These are phyloP conservation scores for Nakazawaea laoshanensis DNA, from an alignment of 805 yeast species.

Conservation along the genomic window DNA sequence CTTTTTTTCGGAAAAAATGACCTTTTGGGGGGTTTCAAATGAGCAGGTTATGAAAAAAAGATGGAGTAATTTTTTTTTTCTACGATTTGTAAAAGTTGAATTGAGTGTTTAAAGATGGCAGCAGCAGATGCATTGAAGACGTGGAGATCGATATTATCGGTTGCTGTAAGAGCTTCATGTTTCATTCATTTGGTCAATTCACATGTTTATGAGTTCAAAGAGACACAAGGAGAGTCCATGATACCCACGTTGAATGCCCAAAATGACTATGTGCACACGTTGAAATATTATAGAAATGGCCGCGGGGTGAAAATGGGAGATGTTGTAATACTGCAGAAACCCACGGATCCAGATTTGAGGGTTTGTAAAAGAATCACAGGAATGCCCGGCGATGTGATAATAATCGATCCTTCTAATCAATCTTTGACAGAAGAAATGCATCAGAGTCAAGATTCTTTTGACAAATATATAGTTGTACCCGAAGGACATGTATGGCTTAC, in stretches of 20 bases:
- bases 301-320: constrained; percentile 72
- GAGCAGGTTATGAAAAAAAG: too few species aligned
- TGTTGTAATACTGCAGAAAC: constrained; percentile 79
- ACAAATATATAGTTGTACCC: constrained; percentile 70
- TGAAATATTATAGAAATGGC: constrained; percentile 58
- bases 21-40: too few species aligned
- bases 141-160: not conserved
- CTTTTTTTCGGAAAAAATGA: too few species aligned
- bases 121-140: too few species aligned
- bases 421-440: constrained; percentile 23
- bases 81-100: too few species aligned
- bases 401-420: constrained; percentile 70
- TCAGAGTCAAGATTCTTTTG: constrained; percentile 17
- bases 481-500: constrained; percentile 96
- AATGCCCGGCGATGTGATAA: constrained; percentile 86
- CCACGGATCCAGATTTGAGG: constrained; percentile 76
- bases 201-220: constrained; percentile 65
- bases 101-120: too few species aligned
- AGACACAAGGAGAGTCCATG: constrained; percentile 92
- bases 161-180: constrained; percentile 45
- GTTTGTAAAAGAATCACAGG: constrained; percentile 94
- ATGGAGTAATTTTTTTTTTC: too few species aligned
- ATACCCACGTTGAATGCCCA: constrained; percentile 74
- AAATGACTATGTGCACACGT: constrained; percentile 73
- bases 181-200: constrained; percentile 58